Evolutionary conservation across 75 land plant genomes (phyloP).

Genomic region (Selaginella moellendorffii): DNA sequence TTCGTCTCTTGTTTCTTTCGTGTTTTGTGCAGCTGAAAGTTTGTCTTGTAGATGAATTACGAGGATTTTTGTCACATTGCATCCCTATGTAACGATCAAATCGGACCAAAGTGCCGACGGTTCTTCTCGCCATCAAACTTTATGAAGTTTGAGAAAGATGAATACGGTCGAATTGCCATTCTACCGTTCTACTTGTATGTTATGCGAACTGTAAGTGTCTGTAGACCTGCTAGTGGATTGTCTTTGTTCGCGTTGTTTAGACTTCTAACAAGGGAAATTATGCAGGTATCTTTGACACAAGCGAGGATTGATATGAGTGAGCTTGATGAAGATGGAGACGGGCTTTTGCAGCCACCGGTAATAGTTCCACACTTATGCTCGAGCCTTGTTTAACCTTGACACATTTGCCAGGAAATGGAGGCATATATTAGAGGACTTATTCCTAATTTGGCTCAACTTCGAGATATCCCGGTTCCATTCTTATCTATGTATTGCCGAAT

Average conservation of each 20-base stretch:
- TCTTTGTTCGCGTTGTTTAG: not conserved
- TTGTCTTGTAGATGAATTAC: constrained; percentile 76
- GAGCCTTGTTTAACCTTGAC: not conserved
- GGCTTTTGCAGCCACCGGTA: constrained; percentile 96
- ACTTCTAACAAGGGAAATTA: not conserved
- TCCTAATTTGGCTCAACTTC: constrained; percentile 90
- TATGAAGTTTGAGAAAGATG: constrained; percentile 99
- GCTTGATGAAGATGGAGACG: constrained; percentile 98
- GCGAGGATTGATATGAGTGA: constrained; percentile 99
- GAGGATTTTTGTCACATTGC: constrained; percentile 99
- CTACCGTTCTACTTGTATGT: constrained; percentile 95
- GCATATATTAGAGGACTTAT: constrained; percentile 91
- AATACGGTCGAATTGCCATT: constrained; percentile 86
- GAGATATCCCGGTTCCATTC: constrained; percentile 80
- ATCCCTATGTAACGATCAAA: constrained; percentile 82
- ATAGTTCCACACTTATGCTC: constrained; percentile 2
- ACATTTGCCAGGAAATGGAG: constrained; percentile 75
- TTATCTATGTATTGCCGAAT: constrained; percentile 89
- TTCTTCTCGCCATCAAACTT: constrained; percentile 97
- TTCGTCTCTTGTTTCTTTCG: not conserved
- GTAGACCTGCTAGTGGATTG: not conserved
- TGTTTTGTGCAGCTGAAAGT: not conserved
- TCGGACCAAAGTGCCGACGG: constrained; percentile 78
- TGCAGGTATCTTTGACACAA: constrained; percentile 93
- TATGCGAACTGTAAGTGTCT: constrained; percentile 84